Percentiles rank a stretch among this genome's conserved stretches.
Conservation (phyloP, 345 rosid genomes). For the Aethionema arabicum region DNA sequence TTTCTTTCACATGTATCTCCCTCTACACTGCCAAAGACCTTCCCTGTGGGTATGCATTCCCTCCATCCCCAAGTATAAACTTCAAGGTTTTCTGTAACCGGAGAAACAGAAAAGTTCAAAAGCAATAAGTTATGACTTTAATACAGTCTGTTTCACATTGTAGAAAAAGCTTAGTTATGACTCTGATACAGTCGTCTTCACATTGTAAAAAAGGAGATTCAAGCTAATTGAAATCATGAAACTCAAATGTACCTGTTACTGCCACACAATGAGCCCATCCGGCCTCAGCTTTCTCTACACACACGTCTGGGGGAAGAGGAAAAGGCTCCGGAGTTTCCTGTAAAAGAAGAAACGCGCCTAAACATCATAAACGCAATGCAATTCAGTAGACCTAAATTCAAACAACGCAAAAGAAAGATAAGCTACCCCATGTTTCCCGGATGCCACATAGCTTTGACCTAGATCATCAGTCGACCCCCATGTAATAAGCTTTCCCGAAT, state of each 20-base stretch:
- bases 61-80: slow-evolving; percentile 99
- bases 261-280: slow-evolving; percentile 99
- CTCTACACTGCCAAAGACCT: slow-evolving; percentile 53
- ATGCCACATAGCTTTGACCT: slow-evolving; percentile 95
- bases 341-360: slow-evolving; percentile 14
- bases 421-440: slow-evolving; percentile 96
- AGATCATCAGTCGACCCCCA: slow-evolving; percentile 99
- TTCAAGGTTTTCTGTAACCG: slow-evolving; percentile 57
- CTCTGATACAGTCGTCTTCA: background rate
- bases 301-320: slow-evolving; percentile 79
- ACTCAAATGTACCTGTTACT: slow-evolving; percentile 58
- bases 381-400: background rate
- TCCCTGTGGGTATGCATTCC: slow-evolving; percentile 96
- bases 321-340: slow-evolving; percentile 96
- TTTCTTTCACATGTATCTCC: slow-evolving; percentile 62
- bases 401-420: slow-evolving; percentile 19
- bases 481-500: slow-evolving; percentile 89
- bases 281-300: slow-evolving; percentile 71
- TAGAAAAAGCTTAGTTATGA: background rate
- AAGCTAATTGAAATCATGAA: slow-evolving; percentile 12
- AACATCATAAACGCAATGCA: background rate
- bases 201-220: background rate
- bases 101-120: slow-evolving; percentile 10
- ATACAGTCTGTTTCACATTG: background rate
- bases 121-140: background rate